Evolutionary conservation across 805 yeast genomes (phyloP).

Genomic region (Candida krabiensis): DNA sequence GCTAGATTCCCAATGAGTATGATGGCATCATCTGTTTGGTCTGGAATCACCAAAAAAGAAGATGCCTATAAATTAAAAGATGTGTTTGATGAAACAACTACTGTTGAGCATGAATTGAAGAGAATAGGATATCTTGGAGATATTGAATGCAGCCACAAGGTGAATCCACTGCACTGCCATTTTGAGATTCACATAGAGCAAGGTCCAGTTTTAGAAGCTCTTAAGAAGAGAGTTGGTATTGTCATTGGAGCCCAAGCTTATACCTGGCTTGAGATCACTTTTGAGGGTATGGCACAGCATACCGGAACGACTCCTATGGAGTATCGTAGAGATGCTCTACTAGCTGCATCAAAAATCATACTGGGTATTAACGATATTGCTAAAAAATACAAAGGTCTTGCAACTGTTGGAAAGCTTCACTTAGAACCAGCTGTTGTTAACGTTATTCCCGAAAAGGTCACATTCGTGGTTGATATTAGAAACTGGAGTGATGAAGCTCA

Average conservation of each 20-base stretch:
- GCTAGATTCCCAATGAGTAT: slow-evolving; percentile 71
- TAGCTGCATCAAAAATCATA: slow-evolving; percentile 59
- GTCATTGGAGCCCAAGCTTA: slow-evolving; percentile 69
- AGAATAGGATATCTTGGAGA: slow-evolving; percentile 66
- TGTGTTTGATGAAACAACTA: slow-evolving; percentile 48
- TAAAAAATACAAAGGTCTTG: slow-evolving; percentile 48
- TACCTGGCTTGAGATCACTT: slow-evolving; percentile 57
- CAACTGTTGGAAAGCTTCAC: slow-evolving; percentile 57
- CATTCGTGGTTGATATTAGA: slow-evolving; percentile 62
- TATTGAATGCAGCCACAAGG: slow-evolving; percentile 44
- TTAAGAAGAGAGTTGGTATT: slow-evolving; percentile 57
- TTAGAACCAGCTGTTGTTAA: slow-evolving; percentile 63
- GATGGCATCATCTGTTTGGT: slow-evolving; percentile 70
- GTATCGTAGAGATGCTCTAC: slow-evolving; percentile 59
- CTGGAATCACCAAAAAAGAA: slow-evolving; percentile 48
- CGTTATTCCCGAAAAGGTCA: slow-evolving; percentile 63
- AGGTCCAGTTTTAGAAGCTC: slow-evolving; percentile 67
- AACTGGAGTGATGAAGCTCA: slow-evolving; percentile 49
- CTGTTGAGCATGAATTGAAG: slow-evolving; percentile 53
- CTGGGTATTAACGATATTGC: slow-evolving; percentile 58
- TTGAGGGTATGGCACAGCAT: slow-evolving; percentile 66
- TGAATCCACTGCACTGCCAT: slow-evolving; percentile 62
- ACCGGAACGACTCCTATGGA: slow-evolving; percentile 73
- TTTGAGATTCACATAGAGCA: slow-evolving; percentile 78
- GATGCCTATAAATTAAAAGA: slow-evolving; percentile 52